Percentiles rank a stretch among this genome's conserved stretches.
Conservation (phyloP, 2,329 filamentous ascomycete species). For the Fusarium sp. region DNA sequence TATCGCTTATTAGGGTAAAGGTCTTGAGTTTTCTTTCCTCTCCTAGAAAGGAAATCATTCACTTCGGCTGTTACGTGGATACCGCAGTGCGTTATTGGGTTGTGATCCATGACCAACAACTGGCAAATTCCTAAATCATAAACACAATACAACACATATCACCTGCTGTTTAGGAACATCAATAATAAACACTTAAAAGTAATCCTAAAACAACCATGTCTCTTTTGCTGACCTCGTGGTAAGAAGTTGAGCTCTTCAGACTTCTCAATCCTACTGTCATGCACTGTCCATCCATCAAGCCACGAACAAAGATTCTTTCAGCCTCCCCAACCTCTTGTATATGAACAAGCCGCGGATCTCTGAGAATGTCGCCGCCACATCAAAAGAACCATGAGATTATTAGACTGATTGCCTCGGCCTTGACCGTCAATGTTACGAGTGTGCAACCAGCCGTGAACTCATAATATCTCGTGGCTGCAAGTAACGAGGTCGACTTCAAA, state of each 20-base stretch:
- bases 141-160: not conserved
- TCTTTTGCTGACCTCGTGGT: not conserved
- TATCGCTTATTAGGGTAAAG: no score
- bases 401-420: not conserved
- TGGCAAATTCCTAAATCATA: not conserved
- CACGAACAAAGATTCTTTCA: not conserved
- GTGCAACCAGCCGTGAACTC: not conserved
- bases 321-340: conserved; percentile 25
- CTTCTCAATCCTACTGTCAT: not conserved
- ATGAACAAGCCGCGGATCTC: not conserved
- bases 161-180: not conserved
- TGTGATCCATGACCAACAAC: not conserved
- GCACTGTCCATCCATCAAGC: not conserved
- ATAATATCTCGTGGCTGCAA: conserved; percentile 18
- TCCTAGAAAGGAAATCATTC: not conserved
- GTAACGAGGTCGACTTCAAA: conserved; percentile 10
- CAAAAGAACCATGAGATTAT: not conserved
- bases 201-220: no score
- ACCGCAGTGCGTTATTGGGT: not conserved
- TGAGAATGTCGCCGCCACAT: not conserved
- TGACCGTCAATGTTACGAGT: conserved; percentile 1
- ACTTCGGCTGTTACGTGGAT: not conserved
- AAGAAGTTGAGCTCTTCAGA: not conserved
- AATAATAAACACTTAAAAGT: not conserved
- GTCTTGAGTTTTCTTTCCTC: no score